These are phyloP conservation scores for Dittrichia graveolens DNA, from an alignment of 129 eudicot species.

Conservation along the genomic window DNA sequence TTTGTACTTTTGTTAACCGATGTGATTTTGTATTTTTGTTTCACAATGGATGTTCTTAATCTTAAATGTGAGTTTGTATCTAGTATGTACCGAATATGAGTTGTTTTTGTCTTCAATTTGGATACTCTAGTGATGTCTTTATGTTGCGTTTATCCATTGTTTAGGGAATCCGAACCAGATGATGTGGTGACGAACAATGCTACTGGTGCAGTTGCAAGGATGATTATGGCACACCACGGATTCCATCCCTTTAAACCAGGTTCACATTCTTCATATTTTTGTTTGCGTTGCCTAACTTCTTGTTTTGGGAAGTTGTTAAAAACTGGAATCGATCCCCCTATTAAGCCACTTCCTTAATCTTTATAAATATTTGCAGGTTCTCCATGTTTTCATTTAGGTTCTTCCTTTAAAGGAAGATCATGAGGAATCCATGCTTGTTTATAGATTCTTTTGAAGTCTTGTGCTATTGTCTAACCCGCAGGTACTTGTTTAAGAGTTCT, in stretches of 20 bases:
- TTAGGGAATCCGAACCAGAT: conserved; percentile 95
- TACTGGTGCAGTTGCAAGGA: conserved; percentile 99
- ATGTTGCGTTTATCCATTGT: conserved; percentile 71
- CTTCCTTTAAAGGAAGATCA: conserved; percentile 96
- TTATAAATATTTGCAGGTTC: conserved; percentile 50
- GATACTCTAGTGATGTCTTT: conserved; percentile 75
- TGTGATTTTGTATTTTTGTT: too few species aligned
- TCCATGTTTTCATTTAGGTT: conserved; percentile 81
- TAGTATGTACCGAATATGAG: too few species aligned
- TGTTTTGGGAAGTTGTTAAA: background rate
- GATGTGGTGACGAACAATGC: conserved; percentile 94
- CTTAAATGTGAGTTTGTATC: too few species aligned
- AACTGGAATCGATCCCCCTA: background rate
- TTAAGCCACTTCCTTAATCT: background rate
- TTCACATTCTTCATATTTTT: conserved; percentile 34
- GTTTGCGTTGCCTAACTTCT: too few species aligned
- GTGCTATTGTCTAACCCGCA: conserved; percentile 84
- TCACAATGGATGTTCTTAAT: too few species aligned
- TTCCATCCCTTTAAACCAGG: conserved; percentile 85
- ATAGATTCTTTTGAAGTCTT: conserved; percentile 79
- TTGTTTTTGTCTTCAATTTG: conserved; percentile 27
- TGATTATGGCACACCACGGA: conserved; percentile 92
- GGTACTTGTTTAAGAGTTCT: conserved; percentile 41
- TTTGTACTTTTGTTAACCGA: too few species aligned
- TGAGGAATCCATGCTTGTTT: conserved; percentile 88